Evolutionary conservation across 2,329 filamentous ascomycete genomes (phyloP), one percentile per base, ranked within the genome.

Genomic region (Pseudopyricularia cyperi): DNA sequence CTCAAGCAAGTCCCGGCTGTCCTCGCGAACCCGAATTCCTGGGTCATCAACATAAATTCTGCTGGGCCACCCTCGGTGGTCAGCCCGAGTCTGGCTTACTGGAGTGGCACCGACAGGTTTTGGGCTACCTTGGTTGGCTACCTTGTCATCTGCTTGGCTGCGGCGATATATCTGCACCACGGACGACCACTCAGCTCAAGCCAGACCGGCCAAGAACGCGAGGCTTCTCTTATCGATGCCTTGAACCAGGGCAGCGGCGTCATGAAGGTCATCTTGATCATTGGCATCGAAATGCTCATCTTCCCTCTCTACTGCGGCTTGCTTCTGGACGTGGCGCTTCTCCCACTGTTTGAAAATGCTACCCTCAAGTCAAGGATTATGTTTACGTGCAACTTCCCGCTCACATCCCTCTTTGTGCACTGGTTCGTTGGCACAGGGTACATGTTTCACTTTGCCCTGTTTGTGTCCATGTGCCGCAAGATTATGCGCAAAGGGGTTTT

Each of bases 371-470:
- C 87, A 7, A 81, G 93, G 22, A 70, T 95, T 50, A 71, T 81
- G 4, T 98, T 95, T 61, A 88, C 88, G 2, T 71, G 80, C 52
- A 75, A 81, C 55, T 89, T 85, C 55, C 93, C 93, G 0, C 77
- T 91, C 58, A 96, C 89, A 1, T 95, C 91, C 14, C 80, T 94
- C 14, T 98, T 98, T 65, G 86, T 97, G 51, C 93, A 98, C 66
- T 98, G 93, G 93, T 98, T 98, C 63, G 85, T 96, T 53, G 93
- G 93, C 48, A 98, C 93, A 3, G 95, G 90, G 56, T 98, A 98
- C 68, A 98, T 98, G 94, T 98, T 98, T 70, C 93, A 98, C 65
- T 98, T 98, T 65, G 93, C 93, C 5, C 77, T 98, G 3, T 98
- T 98, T 64, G 93, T 98, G 17, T 94, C 90, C 53, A 97, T 98